Conservation (phyloP, 2,329 filamentous ascomycete genomes). For the Aspergillus sp. region DNA sequence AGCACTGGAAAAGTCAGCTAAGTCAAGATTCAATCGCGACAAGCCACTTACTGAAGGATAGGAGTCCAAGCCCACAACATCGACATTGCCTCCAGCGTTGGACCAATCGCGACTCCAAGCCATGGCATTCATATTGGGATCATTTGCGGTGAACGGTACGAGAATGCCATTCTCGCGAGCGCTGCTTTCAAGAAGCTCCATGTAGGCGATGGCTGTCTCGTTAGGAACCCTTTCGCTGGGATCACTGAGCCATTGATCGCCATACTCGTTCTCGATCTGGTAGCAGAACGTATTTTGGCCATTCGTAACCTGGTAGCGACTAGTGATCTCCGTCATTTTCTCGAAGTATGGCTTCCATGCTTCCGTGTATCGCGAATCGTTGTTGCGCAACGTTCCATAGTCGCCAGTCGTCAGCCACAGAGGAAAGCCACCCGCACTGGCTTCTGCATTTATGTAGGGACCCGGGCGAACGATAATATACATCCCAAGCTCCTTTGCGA, state of each 20-base stretch:
- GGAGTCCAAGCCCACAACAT: conserved; percentile 32
- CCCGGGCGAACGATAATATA: conserved; percentile 61
- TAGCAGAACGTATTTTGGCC: conserved; percentile 32
- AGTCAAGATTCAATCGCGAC: neutral
- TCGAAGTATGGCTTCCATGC: conserved; percentile 36
- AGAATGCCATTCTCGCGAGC: conserved; percentile 60
- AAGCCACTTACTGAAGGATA: conserved; percentile 55
- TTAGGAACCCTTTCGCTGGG: conserved; percentile 49
- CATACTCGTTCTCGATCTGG: conserved; percentile 40
- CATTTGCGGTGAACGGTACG: conserved; percentile 60
- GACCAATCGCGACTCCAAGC: conserved; percentile 65
- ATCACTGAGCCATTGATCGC: conserved; percentile 40
- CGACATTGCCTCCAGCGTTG: conserved; percentile 51
- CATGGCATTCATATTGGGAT: conserved; percentile 60
- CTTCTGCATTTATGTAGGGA: conserved; percentile 65
- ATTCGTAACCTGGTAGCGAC: conserved; percentile 32
- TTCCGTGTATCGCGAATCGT: conserved; percentile 33
- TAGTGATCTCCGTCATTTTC: conserved; percentile 32
- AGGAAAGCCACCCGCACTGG: conserved; percentile 63
- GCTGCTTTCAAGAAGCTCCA: conserved; percentile 54
- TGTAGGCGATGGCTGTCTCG: conserved; percentile 43
- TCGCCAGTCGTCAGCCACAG: conserved; percentile 62
- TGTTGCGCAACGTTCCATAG: conserved; percentile 37
- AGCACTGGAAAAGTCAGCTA: conserved; percentile 61
- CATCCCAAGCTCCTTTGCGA: conserved; percentile 57